A percentile compares a stretch with the other conserved stretches of the same genome.
These are phyloP conservation scores for Zasmidium cellare DNA, from an alignment of 2,329 filamentous ascomycete species.

Conservation along the genomic window DNA sequence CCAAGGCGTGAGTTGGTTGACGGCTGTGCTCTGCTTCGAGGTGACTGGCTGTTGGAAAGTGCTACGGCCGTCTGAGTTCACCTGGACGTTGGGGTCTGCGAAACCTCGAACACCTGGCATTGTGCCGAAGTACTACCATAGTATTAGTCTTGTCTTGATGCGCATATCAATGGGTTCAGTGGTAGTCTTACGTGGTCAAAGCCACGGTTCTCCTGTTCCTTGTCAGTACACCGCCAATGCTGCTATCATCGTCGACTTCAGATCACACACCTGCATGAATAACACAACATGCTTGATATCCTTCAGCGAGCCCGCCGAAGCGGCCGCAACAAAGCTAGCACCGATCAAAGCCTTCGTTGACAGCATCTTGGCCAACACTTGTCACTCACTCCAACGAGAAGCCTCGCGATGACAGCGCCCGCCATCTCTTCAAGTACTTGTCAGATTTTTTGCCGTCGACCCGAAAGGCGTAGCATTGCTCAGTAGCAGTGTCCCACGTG, in stretches of 20 bases:
- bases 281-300: slow-evolving; percentile 5
- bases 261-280: not conserved
- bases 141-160: too few species aligned
- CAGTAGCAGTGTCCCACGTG: not conserved
- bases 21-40: slow-evolving; percentile 21
- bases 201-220: not conserved
- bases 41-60: slow-evolving; percentile 3
- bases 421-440: not conserved
- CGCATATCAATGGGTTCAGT: too few species aligned
- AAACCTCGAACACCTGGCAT: slow-evolving; percentile 27
- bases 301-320: not conserved
- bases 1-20: slow-evolving; percentile 50
- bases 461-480: not conserved
- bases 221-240: not conserved
- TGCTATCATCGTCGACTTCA: not conserved
- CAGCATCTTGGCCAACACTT: not conserved
- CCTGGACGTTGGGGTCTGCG: slow-evolving; percentile 51
- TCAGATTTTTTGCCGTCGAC: not conserved
- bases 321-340: not conserved
- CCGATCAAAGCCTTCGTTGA: not conserved
- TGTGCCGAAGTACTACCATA: slow-evolving; percentile 2
- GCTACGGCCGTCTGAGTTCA: slow-evolving; percentile 16
- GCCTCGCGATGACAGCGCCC: not conserved
- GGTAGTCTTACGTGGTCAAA: not conserved
- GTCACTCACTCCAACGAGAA: not conserved